phyloP scores from a whole-genome alignment of 306 rosid species.

The Citrullus mucosospermus region DNA sequence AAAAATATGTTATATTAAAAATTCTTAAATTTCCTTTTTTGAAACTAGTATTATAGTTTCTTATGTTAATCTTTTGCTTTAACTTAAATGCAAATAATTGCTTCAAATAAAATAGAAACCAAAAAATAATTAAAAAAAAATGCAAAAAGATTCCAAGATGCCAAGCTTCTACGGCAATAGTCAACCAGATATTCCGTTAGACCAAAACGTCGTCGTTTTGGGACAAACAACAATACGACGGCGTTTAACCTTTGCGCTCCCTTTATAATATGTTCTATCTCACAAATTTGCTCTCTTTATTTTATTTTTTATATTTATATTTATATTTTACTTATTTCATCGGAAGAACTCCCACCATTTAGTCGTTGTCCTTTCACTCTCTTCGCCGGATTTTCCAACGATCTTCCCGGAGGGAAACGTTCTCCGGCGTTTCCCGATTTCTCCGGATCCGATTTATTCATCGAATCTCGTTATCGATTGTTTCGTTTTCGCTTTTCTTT shows the following conservation, averaged over 20 bases:
- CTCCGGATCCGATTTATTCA: constrained; percentile 8
- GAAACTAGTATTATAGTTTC: not conserved
- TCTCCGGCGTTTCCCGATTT: not conserved
- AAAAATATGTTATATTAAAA: not conserved
- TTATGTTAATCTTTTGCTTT: not conserved
- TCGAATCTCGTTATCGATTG: not conserved
- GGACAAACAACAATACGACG: not conserved
- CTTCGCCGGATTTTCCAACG: constrained; percentile 5
- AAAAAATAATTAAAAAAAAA: not conserved
- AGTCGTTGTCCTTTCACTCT: constrained; percentile 11
- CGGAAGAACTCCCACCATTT: not conserved
- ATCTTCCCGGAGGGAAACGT: not conserved
- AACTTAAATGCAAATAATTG: not conserved
- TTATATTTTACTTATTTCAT: not conserved
- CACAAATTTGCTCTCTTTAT: not conserved
- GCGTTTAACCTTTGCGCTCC: not conserved
- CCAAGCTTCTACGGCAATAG: not conserved
- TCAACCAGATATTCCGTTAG: not conserved
- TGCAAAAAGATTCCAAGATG: not conserved
- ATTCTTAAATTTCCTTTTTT: not conserved
- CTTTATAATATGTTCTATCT: not conserved
- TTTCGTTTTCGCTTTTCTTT: not conserved
- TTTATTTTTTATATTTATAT: not conserved
- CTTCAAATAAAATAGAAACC: not conserved
- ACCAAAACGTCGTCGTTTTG: not conserved